These are phyloP conservation scores for Entomortierella parvispora DNA, from an alignment of 192 early-diverging fungal species.

Conservation along the genomic window DNA sequence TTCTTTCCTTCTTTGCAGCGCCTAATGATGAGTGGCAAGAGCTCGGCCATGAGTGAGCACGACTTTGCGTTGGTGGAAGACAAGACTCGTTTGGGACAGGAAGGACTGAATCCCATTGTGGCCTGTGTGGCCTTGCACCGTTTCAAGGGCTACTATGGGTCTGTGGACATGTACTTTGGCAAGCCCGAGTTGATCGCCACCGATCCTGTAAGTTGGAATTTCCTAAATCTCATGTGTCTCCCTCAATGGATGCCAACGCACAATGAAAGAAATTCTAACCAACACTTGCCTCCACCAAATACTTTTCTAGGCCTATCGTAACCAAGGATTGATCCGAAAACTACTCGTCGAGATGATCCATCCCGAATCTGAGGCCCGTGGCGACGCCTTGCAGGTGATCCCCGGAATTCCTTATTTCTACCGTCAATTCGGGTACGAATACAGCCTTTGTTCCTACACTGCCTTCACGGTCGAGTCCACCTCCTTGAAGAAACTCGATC, in stretches of 20 bases:
- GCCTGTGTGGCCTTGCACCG: slow-evolving; percentile 31
- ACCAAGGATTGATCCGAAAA: slow-evolving; percentile 13
- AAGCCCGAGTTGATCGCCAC: slow-evolving; percentile 34
- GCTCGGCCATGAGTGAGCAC: slow-evolving; percentile 16
- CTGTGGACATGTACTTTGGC: slow-evolving; percentile 17
- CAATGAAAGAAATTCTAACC: neutral
- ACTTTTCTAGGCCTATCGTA: slow-evolving; percentile 29
- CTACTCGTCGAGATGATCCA: slow-evolving; percentile 41
- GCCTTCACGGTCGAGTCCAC: slow-evolving; percentile 8
- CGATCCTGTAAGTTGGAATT: slow-evolving; percentile 17
- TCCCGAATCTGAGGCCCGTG: slow-evolving; percentile 33
- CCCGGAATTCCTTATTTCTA: slow-evolving; percentile 34
- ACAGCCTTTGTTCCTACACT: neutral
- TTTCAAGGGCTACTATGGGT: slow-evolving; percentile 20
- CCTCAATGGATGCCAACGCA: neutral
- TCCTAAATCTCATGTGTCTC: neutral
- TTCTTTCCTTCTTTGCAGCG: slow-evolving; percentile 5
- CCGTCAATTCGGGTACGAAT: slow-evolving; percentile 48
- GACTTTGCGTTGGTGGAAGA: slow-evolving; percentile 46
- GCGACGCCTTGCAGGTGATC: slow-evolving; percentile 41
- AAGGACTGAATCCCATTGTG: slow-evolving; percentile 29
- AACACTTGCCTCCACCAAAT: neutral
- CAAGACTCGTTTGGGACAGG: neutral
- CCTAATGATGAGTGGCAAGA: slow-evolving; percentile 26
- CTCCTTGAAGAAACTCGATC: too few species aligned